These are phyloP conservation scores for Sergeia podlipaevii DNA, from an alignment of 208 protist species.

Conservation along the genomic window DNA sequence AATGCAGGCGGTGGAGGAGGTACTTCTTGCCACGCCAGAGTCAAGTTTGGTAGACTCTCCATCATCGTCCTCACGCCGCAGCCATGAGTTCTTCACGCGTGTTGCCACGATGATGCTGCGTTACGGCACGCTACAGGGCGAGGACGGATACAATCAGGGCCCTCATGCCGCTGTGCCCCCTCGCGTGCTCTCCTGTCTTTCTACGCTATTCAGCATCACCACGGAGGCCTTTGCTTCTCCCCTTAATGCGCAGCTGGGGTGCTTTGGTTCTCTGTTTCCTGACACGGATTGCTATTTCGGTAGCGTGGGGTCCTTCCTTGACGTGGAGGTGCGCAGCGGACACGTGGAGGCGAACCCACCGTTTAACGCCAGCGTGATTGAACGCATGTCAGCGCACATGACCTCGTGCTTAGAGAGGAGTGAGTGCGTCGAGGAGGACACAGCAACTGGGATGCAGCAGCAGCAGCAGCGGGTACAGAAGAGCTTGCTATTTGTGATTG, in stretches of 20 bases:
- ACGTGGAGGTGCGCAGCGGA: slow-evolving; percentile 42
- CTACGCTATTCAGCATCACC: slow-evolving; percentile 34
- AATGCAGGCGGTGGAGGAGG: neutral
- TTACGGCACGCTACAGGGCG: slow-evolving; percentile 49
- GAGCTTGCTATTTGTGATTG: slow-evolving; percentile 52
- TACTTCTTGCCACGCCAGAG: neutral
- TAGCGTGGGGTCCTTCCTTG: slow-evolving; percentile 82
- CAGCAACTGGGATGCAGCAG: neutral
- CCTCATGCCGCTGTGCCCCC: slow-evolving; percentile 67
- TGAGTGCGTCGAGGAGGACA: neutral
- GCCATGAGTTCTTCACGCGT: slow-evolving; percentile 26
- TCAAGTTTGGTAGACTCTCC: no score
- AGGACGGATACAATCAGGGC: slow-evolving; percentile 64
- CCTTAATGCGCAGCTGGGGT: slow-evolving; percentile 69
- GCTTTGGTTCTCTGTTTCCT: slow-evolving; percentile 78
- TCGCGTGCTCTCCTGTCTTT: slow-evolving; percentile 36
- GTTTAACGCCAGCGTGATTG: slow-evolving; percentile 70
- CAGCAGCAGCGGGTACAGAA: neutral
- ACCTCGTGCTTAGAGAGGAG: slow-evolving; percentile 14
- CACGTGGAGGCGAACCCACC: slow-evolving; percentile 84
- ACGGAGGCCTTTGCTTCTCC: slow-evolving; percentile 88
- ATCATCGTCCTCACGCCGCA: neutral
- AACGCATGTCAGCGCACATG: slow-evolving; percentile 36
- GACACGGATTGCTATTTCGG: slow-evolving; percentile 83
- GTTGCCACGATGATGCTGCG: slow-evolving; percentile 51